Evolutionary conservation across 2,329 filamentous ascomycete genomes (phyloP).

Genomic region (Purpureocillium lavendulum): DNA sequence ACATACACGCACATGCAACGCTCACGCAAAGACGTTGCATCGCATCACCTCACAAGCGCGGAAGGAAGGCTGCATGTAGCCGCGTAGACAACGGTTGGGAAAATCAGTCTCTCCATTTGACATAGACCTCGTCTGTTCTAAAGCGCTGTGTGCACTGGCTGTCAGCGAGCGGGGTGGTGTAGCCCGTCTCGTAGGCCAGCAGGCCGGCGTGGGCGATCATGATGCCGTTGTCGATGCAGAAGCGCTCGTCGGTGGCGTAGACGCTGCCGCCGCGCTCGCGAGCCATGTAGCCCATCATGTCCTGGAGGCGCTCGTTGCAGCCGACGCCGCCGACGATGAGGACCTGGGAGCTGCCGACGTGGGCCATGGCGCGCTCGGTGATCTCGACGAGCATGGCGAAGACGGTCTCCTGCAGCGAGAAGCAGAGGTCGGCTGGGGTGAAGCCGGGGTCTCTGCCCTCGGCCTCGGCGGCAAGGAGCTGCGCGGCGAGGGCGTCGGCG

Average conservation of each 20-base stretch:
- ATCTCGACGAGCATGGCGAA: conserved; percentile 98
- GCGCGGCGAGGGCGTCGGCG: conserved; percentile 70
- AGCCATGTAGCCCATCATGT: conserved; percentile 99
- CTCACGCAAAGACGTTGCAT: too few relatives aligned
- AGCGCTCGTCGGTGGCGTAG: conserved; percentile 91
- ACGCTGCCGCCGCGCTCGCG: conserved; percentile 79
- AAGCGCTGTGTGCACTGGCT: conserved; percentile 81
- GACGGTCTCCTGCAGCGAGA: conserved; percentile 89
- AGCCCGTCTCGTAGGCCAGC: conserved; percentile 75
- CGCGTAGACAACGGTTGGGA: too few relatives aligned
- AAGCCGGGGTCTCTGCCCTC: conserved; percentile 37
- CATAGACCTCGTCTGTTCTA: conserved; percentile 72
- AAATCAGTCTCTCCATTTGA: conserved; percentile 63
- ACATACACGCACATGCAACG: too few relatives aligned
- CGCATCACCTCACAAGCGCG: too few relatives aligned
- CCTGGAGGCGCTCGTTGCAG: conserved; percentile 86
- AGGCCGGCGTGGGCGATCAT: conserved; percentile 98
- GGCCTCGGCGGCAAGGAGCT: conserved; percentile 44
- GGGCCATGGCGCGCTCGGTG: conserved; percentile 96
- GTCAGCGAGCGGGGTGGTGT: conserved; percentile 66
- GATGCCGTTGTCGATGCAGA: conserved; percentile 98
- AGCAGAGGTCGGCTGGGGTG: conserved; percentile 81
- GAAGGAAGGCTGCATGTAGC: too few relatives aligned
- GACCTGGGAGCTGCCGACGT: conserved; percentile 85
- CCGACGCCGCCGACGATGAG: conserved; percentile 94